These are phyloP conservation scores for Byssoonygena ceratinophila DNA, from an alignment of 2,329 filamentous ascomycete species.

Conservation along the genomic window DNA sequence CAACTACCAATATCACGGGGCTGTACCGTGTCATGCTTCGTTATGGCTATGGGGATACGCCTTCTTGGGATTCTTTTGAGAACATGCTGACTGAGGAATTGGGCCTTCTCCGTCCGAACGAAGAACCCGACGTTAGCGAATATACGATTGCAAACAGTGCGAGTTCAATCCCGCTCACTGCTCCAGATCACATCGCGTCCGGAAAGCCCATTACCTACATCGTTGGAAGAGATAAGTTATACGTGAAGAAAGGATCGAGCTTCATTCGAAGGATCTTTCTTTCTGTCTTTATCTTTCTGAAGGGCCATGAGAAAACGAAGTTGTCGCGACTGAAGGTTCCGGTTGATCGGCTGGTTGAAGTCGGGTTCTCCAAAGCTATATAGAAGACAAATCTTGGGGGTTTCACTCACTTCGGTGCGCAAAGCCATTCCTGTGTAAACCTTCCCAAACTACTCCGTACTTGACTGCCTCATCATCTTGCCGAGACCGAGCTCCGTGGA, in stretches of 20 bases:
- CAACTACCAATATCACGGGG: constrained; percentile 15
- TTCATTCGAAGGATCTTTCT: constrained; percentile 23
- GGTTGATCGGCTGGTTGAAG: constrained; percentile 31
- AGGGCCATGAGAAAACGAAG: constrained; percentile 32
- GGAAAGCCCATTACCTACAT: constrained; percentile 38
- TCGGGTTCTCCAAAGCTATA: constrained; percentile 35
- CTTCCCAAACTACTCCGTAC: too few species aligned
- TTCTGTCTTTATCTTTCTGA: constrained; percentile 30
- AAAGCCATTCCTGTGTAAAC: too few species aligned
- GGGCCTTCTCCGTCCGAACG: neutral
- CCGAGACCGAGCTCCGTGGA: neutral
- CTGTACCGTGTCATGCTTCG: constrained; percentile 15
- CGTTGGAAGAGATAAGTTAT: constrained; percentile 34
- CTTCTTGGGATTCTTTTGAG: constrained; percentile 15
- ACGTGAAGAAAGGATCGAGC: constrained; percentile 24
- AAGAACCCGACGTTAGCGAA: constrained; percentile 13
- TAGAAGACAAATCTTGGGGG: constrained; percentile 11
- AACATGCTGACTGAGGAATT: constrained; percentile 12
- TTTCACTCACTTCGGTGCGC: too few species aligned
- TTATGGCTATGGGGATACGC: constrained; percentile 16
- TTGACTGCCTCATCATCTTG: too few species aligned
- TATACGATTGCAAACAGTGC: constrained; percentile 16
- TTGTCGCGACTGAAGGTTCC: constrained; percentile 30
- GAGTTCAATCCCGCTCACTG: constrained; percentile 10
- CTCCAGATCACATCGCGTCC: neutral